Conservation (phyloP, 306 rosid genomes). For the Sesbania bispinosa region DNA sequence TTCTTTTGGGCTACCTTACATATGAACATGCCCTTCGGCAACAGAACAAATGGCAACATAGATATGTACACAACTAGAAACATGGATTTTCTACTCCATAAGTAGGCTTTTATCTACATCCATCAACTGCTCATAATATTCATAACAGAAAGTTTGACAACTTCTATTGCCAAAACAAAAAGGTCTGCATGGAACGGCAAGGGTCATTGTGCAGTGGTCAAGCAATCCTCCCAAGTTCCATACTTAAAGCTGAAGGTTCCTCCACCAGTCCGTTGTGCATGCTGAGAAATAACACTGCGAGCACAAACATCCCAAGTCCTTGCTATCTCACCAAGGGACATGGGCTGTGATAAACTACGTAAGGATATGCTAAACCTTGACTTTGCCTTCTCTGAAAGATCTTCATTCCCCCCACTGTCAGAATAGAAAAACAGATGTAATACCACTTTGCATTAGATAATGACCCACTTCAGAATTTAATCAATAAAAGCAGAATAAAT, state of each 20-base stretch:
- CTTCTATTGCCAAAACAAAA: not conserved
- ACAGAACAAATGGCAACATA: no score
- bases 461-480: not conserved
- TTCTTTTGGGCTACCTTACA: no score
- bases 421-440: constrained; percentile 7
- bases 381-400: constrained; percentile 78
- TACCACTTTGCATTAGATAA: constrained; percentile 10
- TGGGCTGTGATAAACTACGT: constrained; percentile 73
- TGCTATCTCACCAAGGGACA: constrained; percentile 76
- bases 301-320: constrained; percentile 86
- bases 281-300: constrained; percentile 63
- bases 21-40: no score
- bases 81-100: not conserved
- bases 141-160: not conserved
- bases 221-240: constrained; percentile 77
- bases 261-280: constrained; percentile 87
- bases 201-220: constrained; percentile 44
- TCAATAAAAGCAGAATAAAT: not conserved
- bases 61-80: no score
- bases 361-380: constrained; percentile 73
- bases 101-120: not conserved
- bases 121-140: not conserved
- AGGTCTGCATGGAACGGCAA: not conserved
- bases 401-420: constrained; percentile 70
- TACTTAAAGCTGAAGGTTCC: constrained; percentile 91